Evolutionary conservation across 768 basidiomycete genomes (phyloP), one percentile per base, ranked within the genome.

Genomic region (Polyporus arcularius): DNA sequence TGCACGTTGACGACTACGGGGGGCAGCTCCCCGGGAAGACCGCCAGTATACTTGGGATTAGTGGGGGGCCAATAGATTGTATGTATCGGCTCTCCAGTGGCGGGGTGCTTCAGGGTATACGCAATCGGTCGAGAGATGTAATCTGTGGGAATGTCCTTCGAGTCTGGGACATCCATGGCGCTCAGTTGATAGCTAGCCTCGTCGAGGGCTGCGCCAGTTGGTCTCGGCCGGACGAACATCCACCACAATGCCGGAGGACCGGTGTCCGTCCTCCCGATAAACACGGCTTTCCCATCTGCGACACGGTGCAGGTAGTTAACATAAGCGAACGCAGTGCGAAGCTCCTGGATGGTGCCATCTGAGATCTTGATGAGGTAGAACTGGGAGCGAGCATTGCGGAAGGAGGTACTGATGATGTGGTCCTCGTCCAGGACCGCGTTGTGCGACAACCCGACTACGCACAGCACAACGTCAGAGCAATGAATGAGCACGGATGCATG

Each of bases 1-100:
- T 90, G 90, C 4, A 81, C 78, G 32, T 78, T 61, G 7, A 89
- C 73, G 7, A 89, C 77, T 52, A 82, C 83, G 14, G 90, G 90
- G 1, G 90, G 90, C 43, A 76, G 78, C 68, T 87, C 85, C 3
- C 75, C 79, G 0, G 69, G 57, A 32, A 70, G 65, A 55, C 71
- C 79, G 0, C 83, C 86, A 16, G n/a, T 2, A 64, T 85, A 89
- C 0, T 72, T 64, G 1, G 86, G 85, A 65, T 89, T 89, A 51
- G 73, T 78, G 0, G 90, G 90, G 0, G 82, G 74, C 65, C 87
- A 89, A 66, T 80, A 87, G 32, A 88, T 76, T 31, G 83, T 82
- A 67, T 90, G 80, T 6, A 89, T 66, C 2, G 79, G 74, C 21
- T 72, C 67, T 69, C 72, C 11, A 49, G 53, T 5, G 76, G 70